Base-by-base conservation (phyloP, 2,329 filamentous ascomycete species). In the Calonectria pseudoturangicola region DNA sequence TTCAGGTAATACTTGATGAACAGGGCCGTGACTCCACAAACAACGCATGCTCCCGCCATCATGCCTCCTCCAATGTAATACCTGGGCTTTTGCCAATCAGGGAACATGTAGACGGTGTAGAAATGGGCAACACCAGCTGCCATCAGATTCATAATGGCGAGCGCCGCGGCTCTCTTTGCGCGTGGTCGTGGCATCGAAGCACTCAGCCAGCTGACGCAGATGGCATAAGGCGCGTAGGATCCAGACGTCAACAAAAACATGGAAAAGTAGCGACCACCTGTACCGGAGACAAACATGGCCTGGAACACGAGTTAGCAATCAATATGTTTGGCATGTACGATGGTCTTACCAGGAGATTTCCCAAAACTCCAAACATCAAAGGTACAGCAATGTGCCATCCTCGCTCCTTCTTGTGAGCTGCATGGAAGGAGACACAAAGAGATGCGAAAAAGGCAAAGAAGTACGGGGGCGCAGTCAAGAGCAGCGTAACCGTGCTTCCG, bases 401-500 rank as follows among this genome's bases (percentile, higher is more conserved):
- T 9, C 88, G 82, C 72, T 89, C 87, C 9, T 85, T 82, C 58
- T 86, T 85, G 60, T 83, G 78, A 62, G 88, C 87, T 0, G 85
- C 86, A 12, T 83, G 86, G 72, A 85, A 86, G 1, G 86, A 82
- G 9, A 88, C 83, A 2, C 73, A 77, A 0, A 88, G 81, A 4
- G 88, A 79, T 4, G 88, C 80, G 16, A 76, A 66, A 16, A 68
- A 72, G 1, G 71, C 73, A 36, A 75, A 66, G 3, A 72, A 58
- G 18, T 75, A 75, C 0, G 74, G 74, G 13, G 74, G 74, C 3
- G 66, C 71, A 0, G 73, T 75, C 0, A 74, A 48, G 1, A 76
- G 25, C 8, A 75, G 41, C 1, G 73, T 75, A 0, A 48, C 68
- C 12, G 68, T 72, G 30, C 70, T 66, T 50, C 65, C 71, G 1